Conservation (phyloP, 140 eudicot species). For the Senecio squalidus region DNA sequence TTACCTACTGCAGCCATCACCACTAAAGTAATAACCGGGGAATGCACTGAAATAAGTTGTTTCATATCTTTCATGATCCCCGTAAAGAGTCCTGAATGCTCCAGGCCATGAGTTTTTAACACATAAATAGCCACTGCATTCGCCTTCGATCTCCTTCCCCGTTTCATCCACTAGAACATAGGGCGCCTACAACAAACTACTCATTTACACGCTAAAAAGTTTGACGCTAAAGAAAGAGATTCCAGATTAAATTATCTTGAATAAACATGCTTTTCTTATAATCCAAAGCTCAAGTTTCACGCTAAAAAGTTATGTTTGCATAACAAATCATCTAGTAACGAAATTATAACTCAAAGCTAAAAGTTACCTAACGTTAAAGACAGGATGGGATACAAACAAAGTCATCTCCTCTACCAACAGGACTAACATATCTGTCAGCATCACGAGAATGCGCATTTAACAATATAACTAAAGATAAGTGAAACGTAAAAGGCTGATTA, state of each 20-base stretch:
- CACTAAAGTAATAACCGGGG: conserved; percentile 92
- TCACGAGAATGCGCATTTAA: neutral
- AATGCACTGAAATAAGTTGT: conserved; percentile 90
- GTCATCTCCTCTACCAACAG: too few relatives aligned
- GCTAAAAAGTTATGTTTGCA: neutral
- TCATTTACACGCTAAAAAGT: too few relatives aligned
- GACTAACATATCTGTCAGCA: neutral
- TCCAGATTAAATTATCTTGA: neutral
- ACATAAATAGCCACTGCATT: conserved; percentile 94
- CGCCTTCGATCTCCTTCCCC: conserved; percentile 89
- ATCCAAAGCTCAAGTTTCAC: neutral
- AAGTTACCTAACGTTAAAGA: neutral
- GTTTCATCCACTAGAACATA: conserved; percentile 93
- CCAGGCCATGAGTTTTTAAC: conserved; percentile 92
- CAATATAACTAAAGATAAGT: neutral
- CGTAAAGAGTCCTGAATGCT: conserved; percentile 91
- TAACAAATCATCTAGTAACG: neutral
- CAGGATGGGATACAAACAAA: neutral
- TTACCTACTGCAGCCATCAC: conserved; percentile 98
- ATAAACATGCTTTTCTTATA: neutral
- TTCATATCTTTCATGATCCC: conserved; percentile 97
- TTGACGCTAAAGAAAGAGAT: too few relatives aligned
- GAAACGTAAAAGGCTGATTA: too few relatives aligned
- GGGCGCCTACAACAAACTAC: too few relatives aligned
- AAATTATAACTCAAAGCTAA: neutral